Evolutionary conservation across 2,329 filamentous ascomycete genomes (phyloP), one percentile per base, ranked within the genome.

Genomic region (Beauveria asiatica): DNA sequence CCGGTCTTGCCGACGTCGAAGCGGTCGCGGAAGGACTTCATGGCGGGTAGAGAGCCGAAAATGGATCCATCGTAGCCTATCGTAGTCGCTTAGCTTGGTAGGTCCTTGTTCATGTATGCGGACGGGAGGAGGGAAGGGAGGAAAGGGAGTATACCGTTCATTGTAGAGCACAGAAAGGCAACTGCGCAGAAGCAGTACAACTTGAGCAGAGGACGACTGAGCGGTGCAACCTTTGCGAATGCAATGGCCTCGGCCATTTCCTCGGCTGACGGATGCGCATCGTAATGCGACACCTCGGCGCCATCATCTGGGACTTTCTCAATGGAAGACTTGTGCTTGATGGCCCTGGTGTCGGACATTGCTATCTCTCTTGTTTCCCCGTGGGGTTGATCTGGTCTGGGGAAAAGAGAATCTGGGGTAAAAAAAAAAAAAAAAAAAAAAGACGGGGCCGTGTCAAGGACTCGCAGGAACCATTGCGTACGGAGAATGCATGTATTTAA

Each of bases 61-160:
- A 85, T 74, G 27, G 78, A 80, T 23, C 80, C 80, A 66, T 85
- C 82, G 49, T 64, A 66, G 3, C 65, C 66, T 65, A 60, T 49
- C 23, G 60, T 48, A 25, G 25, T 19, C 3, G 17, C 16, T 45
- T 21, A 4, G 19, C 39, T 17, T 17, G 37, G 13, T 49, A 3
- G n/a, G 42, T 25, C 4, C 5, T 17, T 10, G 9, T 17, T 17
- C 6, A 27, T 16, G n/a, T 37, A 16, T n/a, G n/a, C n/a, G n/a
- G 45, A 30, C 0, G 30, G 30, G 4, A 16, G 3, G 19, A 33
- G 30, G 23, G 19, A 19, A 8, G 30, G 3, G 21, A 2, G 42
- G 44, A 17, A 8, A 2, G 42, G 44, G 3, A 11, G 5, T 8
- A 5, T 49, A 64, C 62, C 62, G 13, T 64, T 64, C 62, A 64